A percentile compares a stretch with the other conserved stretches of the same genome.
phyloP scores from a whole-genome alignment of 2,329 filamentous ascomycete genomes.

The Berkeleyomyces basicola region DNA sequence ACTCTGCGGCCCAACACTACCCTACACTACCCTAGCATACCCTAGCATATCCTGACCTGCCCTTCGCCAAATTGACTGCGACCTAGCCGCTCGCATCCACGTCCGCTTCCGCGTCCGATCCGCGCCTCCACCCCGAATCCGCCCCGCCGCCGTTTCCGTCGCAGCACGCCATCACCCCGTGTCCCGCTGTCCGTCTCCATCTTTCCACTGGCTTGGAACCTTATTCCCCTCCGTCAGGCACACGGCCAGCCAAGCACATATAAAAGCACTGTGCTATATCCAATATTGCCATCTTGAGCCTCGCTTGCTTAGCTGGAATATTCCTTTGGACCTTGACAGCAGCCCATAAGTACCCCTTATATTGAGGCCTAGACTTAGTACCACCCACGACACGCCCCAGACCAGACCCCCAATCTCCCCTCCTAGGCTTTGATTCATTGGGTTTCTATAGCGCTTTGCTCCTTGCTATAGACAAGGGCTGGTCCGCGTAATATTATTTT shows the following conservation, averaged over 20 bases:
- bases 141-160: not conserved
- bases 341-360: not conserved
- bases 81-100: not conserved
- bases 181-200: not conserved
- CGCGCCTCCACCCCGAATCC: not conserved
- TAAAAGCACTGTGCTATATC: slow-evolving; percentile 1
- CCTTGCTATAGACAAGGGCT: not conserved
- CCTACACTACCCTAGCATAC: too few relatives aligned
- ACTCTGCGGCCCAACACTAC: too few relatives aligned
- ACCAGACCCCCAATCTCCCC: not conserved
- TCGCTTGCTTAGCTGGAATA: slow-evolving; percentile 4
- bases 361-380: not conserved
- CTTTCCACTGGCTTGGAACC: not conserved
- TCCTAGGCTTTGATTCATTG: not conserved
- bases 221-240: not conserved
- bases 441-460: not conserved
- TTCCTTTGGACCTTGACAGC: slow-evolving; percentile 1
- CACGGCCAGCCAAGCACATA: not conserved
- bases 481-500: not conserved
- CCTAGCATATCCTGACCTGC: too few relatives aligned
- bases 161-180: not conserved
- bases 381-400: not conserved
- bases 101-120: not conserved
- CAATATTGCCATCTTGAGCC: not conserved
- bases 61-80: not conserved